Conservation (phyloP, 345 rosid genomes). For the Litchi chinensis region DNA sequence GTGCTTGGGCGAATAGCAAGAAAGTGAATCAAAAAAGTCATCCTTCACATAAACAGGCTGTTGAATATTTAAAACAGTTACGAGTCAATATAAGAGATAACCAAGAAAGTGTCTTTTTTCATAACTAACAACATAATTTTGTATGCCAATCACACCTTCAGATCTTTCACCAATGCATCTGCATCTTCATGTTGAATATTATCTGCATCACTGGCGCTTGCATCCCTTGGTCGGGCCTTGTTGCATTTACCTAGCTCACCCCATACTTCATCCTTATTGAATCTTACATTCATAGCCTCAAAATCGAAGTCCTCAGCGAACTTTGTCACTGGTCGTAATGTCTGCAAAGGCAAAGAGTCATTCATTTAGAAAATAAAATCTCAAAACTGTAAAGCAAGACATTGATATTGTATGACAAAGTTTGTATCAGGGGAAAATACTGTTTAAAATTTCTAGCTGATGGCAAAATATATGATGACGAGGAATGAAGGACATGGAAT, state of each 20-base stretch:
- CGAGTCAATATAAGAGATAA: not conserved
- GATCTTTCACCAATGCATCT: slow-evolving; percentile 13
- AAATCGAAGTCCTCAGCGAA: slow-evolving; percentile 46
- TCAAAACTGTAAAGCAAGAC: not conserved
- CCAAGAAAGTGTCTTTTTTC: not conserved
- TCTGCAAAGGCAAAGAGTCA: slow-evolving; percentile 20
- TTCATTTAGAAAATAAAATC: not conserved
- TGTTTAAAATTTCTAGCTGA: too few relatives aligned
- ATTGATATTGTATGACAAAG: not conserved
- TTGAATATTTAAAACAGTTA: not conserved
- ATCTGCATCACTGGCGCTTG: slow-evolving; percentile 23
- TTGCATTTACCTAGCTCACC: slow-evolving; percentile 39
- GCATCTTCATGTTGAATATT: slow-evolving; percentile 31
- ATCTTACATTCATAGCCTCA: slow-evolving; percentile 48
- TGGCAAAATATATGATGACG: too few relatives aligned
- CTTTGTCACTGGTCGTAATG: slow-evolving; percentile 16
- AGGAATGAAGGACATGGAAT: too few relatives aligned
- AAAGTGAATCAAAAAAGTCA: slow-evolving; percentile 45
- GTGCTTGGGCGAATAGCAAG: slow-evolving; percentile 21
- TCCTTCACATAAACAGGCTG: slow-evolving; percentile 46
- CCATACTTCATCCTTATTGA: slow-evolving; percentile 46
- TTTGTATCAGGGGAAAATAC: too few relatives aligned
- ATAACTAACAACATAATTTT: not conserved
- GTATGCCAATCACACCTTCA: slow-evolving; percentile 3
- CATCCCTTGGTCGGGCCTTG: slow-evolving; percentile 20